Base-by-base conservation (phyloP, 257 asterid species). In the Ocimum tenuiflorum region DNA sequence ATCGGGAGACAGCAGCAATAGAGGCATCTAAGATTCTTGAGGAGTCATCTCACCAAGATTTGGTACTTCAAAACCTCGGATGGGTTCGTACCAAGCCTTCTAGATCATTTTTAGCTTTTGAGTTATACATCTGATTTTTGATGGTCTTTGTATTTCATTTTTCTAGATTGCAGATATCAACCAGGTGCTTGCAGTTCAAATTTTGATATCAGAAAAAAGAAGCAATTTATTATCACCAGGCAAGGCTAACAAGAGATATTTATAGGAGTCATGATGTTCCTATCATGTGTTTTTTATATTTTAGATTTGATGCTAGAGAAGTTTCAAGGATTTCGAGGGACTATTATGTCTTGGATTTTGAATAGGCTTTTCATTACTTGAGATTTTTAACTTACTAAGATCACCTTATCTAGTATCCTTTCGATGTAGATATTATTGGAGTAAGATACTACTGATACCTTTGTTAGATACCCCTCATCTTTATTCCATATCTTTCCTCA, bases 11-110 rank as follows among this genome's bases (percentile, higher is more conserved):
- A 71, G 96, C 96, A 54, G 96, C 90, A 23, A 23, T 69, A 29
- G 96, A 90, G 82, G 97, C 95, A 18, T 67, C 97, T 70, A 88
- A 74, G 80, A 90, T 94, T 63, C 84, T 94, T 14, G 96, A 88
- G 82, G 94, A 83, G 79, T 90, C 90, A 8, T 77, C 95, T 4
- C 96, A 94, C 77, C 97, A 88, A 78, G 90, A 79, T 70, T 81
- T 94, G 77, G 84, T 94, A 45, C 85, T 94, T 71, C 95, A 94
- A 59, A 96, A 94, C 81, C 89, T 89, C 23, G 96, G 95, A 82
- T 94, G 99, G 99, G 97, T 94, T 74, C 41, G 91, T 66, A 47
- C 53, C 55, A 41, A 57, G 49, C 50, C 62, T 75, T 31, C 22
- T 54, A 10, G 14, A 43, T 50, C 31, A 13, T 4, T n/a, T 60